Evolutionary conservation across 176 grass and related monocot species (phyloP).

Genomic region (Luzula sylvatica): DNA sequence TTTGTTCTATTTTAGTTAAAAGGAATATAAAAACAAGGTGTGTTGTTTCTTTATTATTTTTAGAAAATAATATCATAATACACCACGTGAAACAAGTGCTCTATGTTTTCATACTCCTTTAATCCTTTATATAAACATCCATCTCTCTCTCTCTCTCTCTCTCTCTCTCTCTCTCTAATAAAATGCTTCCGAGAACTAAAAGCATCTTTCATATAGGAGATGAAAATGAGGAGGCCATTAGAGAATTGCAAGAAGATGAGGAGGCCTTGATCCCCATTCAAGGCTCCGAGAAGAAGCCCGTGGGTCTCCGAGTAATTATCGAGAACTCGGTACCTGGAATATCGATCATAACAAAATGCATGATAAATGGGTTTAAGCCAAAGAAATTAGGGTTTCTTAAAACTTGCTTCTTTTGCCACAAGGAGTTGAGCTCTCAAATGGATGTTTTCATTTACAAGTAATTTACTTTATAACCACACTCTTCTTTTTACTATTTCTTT

Average conservation of each 20-base stretch:
- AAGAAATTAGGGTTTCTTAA: constrained; percentile 39
- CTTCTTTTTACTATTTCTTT: background rate
- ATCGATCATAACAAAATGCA: constrained; percentile 30
- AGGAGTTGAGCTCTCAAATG: constrained; percentile 34
- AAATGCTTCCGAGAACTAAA: constrained; percentile 13
- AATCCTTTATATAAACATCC: background rate
- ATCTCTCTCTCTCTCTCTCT: background rate
- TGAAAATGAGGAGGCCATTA: constrained; percentile 3
- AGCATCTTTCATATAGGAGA: constrained; percentile 28
- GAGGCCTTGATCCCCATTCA: background rate
- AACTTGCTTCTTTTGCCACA: constrained; percentile 51
- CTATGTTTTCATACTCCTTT: background rate
- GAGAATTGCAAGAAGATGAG: background rate
- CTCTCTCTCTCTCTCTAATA: background rate
- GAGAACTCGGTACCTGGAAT: constrained; percentile 18
- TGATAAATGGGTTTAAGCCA: background rate
- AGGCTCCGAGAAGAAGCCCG: constrained; percentile 5
- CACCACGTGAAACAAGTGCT: constrained; percentile 22
- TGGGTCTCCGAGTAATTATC: constrained; percentile 60
- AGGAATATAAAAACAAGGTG: background rate
- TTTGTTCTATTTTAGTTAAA: background rate
- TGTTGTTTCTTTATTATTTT: background rate
- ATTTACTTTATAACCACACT: background rate
- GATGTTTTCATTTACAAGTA: constrained; percentile 85
- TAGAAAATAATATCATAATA: background rate